Evolutionary conservation across 305 asterid species (phyloP), one percentile per base, ranked within the genome.

Genomic region (Solanum hybrid): DNA sequence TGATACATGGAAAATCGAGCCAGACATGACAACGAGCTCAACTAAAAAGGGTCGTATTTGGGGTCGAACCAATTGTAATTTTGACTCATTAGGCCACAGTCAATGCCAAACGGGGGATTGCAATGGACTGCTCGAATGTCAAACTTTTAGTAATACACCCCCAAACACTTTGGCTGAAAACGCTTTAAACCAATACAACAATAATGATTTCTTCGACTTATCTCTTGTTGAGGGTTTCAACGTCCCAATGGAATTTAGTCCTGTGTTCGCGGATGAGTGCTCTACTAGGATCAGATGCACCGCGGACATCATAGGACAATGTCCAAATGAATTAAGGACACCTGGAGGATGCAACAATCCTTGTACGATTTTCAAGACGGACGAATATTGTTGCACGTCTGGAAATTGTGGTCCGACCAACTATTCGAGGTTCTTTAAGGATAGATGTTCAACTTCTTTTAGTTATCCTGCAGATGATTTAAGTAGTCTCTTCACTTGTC

Each of bases 291-390:
- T 87, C 72, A 82, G 88, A 66, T 91, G 92, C 89, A 87, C 90
- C 4, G 86, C 85, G 7, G 89, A 88, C 38, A 89, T 80, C 4
- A 80, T 7, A 13, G 94, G 92, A 2, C 93, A 91, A 35, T 91
- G 94, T 42, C 93, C 93, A 0, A 73, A 29, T 27, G 84, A 76
- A 71, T 88, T 93, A 27, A 81, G 89, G 19, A 88, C 90, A 11
- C 90, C 92, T 7, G 94, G 93, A 3, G 94, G 94, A 17, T 93
- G 93, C 14, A 93, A 91, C 60, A 87, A 91, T 29, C 94, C 94
- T 2, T 91, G 92, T 86, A 88, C 92, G 0, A 89, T 91, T 35
- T 93, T 85, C 71, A 60, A 87, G 26, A 91, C 91, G 3, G 12
- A 87, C 9, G 17, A 88, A 22, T 93, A 93, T 40, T 93, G 82